Base-by-base conservation (phyloP, 805 yeast genomes). In the Kuraishia floccosa region DNA sequence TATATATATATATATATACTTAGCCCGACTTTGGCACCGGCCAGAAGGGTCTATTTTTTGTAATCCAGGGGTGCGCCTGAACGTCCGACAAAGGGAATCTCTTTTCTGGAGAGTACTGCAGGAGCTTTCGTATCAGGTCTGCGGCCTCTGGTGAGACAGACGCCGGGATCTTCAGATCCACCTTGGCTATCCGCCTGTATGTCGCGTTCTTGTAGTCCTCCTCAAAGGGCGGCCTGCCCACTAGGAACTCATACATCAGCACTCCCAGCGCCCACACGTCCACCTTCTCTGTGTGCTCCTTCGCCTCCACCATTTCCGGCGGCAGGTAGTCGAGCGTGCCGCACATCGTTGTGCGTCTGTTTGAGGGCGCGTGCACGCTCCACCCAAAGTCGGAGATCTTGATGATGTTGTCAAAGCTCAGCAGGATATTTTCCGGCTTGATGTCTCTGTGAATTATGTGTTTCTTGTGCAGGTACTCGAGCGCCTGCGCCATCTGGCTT, bases 371-470 rank as follows among this genome's bases (percentile, higher is more conserved):
- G 41, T 74, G 75, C 39, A 87, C 89, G 34, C 94, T 80, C 96
- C 96, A 89, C 10, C 98, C 98, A 50, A 91, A 89, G 55, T 89
- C 98, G 13, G 95, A 79, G 24, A 89, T 65, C 50, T 87, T 89
- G 33, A 89, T 65, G 16, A 69, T 70, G 39, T 86, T 82, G 46
- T 83, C 73, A 37, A 76, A 67, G 5, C 85, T 84, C 8, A 89
- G 58, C 26, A 89, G 56, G 30, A 89, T 81, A 44, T 89, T 89
- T 49, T 91, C 97, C 0, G 97, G 97, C 52, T 89, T 89, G 40
- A 89, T 72, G 49, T 89, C 98, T 37, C 97, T 66, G 48, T 89
- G 98, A 17, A 89, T 81, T 27, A 91, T 75, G 40, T 78, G 73
- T 43, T 78, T 82, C 22, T 68, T 58, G 52, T 89, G 97, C 39